Conservation (phyloP, 257 asterid genomes). For the Jasminum sambac region DNA sequence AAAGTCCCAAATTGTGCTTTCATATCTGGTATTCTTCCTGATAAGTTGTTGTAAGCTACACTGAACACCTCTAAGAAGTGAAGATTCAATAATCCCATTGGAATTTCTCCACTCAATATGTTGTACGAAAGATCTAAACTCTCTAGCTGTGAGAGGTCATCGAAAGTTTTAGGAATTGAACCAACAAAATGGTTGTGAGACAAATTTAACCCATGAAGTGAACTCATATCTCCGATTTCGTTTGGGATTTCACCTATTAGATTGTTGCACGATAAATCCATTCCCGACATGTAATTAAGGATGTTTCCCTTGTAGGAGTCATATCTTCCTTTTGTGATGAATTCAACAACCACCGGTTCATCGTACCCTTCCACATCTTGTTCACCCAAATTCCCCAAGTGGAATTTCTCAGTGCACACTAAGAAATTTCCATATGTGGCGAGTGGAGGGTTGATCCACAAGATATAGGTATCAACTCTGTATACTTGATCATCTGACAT, state of each 20-base stretch:
- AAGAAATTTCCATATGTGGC: background rate
- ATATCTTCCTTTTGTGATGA: slow-evolving; percentile 1
- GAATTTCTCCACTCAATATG: slow-evolving; percentile 16
- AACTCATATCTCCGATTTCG: slow-evolving; percentile 18
- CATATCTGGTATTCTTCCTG: slow-evolving; percentile 11
- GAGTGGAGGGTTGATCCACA: background rate
- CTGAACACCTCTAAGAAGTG: slow-evolving; percentile 15
- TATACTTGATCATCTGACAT: background rate
- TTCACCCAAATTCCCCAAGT: background rate
- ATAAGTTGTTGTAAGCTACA: slow-evolving; percentile 26
- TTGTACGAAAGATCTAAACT: slow-evolving; percentile 27
- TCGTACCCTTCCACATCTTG: background rate
- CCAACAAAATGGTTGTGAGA: slow-evolving; percentile 16
- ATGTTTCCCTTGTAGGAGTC: slow-evolving; percentile 15
- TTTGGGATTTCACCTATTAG: slow-evolving; percentile 13
- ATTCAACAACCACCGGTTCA: slow-evolving; percentile 7
- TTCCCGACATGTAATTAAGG: slow-evolving; percentile 25
- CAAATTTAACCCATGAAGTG: slow-evolving; percentile 4
- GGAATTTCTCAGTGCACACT: too few species aligned
- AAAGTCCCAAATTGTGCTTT: slow-evolving; percentile 18
- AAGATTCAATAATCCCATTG: slow-evolving; percentile 8
- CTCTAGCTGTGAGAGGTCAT: slow-evolving; percentile 14
- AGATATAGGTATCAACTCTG: background rate
- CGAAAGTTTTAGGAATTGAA: slow-evolving; percentile 8
- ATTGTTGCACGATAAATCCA: slow-evolving; percentile 20